Conservation (phyloP, 2,329 filamentous ascomycete species). For the Pseudocercospora crystallina region DNA sequence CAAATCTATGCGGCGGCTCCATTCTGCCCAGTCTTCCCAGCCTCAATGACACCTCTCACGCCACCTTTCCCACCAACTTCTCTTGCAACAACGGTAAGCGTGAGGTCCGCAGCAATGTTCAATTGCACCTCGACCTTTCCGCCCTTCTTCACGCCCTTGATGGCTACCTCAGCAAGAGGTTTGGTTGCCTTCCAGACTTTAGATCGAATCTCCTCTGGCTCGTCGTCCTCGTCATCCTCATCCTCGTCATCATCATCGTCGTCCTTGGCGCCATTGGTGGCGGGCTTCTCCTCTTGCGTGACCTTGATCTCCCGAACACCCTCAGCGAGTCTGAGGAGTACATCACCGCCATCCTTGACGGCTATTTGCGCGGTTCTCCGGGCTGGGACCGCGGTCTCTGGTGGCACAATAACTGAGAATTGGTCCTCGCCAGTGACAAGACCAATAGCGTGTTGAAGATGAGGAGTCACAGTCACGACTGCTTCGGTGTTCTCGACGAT, state of each 20-base stretch:
- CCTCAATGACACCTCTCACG: conserved; percentile 63
- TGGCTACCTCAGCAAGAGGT: conserved; percentile 78
- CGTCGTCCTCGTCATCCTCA: conserved; percentile 64
- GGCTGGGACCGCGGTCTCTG: conserved; percentile 87
- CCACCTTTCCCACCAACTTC: conserved; percentile 87
- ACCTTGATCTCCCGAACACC: conserved; percentile 89
- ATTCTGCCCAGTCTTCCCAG: conserved; percentile 25
- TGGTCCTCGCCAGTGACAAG: conserved; percentile 70
- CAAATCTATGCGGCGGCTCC: conserved; percentile 6
- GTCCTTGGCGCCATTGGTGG: conserved; percentile 55
- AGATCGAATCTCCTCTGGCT: conserved; percentile 83
- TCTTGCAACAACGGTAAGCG: conserved; percentile 75
- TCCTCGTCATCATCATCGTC: conserved; percentile 62
- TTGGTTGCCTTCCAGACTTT: conserved; percentile 89
- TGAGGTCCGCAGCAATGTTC: conserved; percentile 78
- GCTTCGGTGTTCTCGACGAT: conserved; percentile 96
- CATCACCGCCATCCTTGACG: conserved; percentile 77
- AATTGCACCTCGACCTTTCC: conserved; percentile 92
- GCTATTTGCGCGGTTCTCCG: conserved; percentile 78
- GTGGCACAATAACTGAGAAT: conserved; percentile 78
- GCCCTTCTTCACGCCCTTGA: conserved; percentile 82
- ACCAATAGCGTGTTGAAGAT: conserved; percentile 85
- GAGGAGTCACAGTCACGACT: conserved; percentile 88
- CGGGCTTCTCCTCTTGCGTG: conserved; percentile 76
- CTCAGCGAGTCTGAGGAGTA: conserved; percentile 85